Evolutionary conservation across 2,329 filamentous ascomycete species (phyloP).

Genomic region (Aspergillus texensis): DNA sequence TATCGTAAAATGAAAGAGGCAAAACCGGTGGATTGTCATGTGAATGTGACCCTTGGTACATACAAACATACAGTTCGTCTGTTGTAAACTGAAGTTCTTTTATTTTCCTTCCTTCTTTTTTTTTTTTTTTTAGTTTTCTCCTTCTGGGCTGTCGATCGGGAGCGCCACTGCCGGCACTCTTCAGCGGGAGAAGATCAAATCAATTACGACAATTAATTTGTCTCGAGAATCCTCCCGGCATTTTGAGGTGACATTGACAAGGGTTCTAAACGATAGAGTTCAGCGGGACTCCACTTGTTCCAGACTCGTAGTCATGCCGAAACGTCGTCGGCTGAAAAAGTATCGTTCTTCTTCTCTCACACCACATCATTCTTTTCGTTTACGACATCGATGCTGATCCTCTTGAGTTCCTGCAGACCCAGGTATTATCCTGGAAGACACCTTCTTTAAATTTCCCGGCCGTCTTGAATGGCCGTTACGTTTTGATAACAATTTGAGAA

Average conservation of each 20-base stretch:
- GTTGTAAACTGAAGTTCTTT: no score
- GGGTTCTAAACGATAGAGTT: constrained; percentile 10
- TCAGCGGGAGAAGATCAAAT: not conserved
- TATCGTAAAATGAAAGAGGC: not conserved
- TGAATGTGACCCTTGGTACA: not conserved
- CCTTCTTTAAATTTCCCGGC: constrained; percentile 4
- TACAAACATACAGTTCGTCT: no score
- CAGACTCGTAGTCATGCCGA: constrained; percentile 8
- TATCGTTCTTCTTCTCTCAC: constrained; percentile 5
- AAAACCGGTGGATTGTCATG: not conserved
- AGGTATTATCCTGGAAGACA: not conserved
- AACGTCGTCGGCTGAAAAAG: constrained; percentile 3
- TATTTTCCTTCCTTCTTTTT: not conserved
- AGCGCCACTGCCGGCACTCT: not conserved
- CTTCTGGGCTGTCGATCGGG: not conserved
- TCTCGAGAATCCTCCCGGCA: not conserved
- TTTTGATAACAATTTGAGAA: constrained; percentile 26
- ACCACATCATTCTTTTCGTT: not conserved
- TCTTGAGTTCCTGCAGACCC: not conserved
- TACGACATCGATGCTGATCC: not conserved
- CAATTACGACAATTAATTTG: not conserved
- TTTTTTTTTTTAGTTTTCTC: not conserved
- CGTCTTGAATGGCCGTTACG: constrained; percentile 32
- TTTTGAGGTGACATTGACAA: not conserved
- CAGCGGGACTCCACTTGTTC: constrained; percentile 16